Conservation (phyloP, 2,329 filamentous ascomycete species). For the Davidsoniella neocaledoniae region DNA sequence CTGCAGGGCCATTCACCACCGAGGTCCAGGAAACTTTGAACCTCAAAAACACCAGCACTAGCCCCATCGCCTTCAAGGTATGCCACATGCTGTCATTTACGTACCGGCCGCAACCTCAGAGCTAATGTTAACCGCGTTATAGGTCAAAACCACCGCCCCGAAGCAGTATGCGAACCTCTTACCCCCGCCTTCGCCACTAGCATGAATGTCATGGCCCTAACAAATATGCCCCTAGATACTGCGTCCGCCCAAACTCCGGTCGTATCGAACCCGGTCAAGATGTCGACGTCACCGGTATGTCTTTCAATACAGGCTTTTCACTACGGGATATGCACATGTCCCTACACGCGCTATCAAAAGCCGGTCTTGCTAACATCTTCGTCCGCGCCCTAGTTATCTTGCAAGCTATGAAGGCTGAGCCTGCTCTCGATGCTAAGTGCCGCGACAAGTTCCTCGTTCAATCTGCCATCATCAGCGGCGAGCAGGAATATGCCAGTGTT, state of each 20-base stretch:
- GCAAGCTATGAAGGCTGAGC: constrained; percentile 95
- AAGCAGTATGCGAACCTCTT: constrained; percentile 62
- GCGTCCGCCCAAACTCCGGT: constrained; percentile 90
- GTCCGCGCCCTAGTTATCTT: constrained; percentile 51
- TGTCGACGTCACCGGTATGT: constrained; percentile 80
- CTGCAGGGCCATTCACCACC: constrained; percentile 45
- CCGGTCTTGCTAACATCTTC: constrained; percentile 13
- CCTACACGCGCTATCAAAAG: constrained; percentile 13
- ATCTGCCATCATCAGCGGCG: constrained; percentile 65
- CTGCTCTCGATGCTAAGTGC: constrained; percentile 71
- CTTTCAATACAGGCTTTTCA: neutral
- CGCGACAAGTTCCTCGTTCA: constrained; percentile 97
- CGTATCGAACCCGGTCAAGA: constrained; percentile 79
- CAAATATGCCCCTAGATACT: constrained; percentile 50
- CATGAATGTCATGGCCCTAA: constrained; percentile 2
- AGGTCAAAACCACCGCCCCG: constrained; percentile 98
- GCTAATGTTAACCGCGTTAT: constrained; percentile 13
- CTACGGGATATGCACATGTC: neutral
- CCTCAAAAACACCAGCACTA: constrained; percentile 46
- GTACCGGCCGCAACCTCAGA: constrained; percentile 14
- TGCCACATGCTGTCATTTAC: constrained; percentile 12
- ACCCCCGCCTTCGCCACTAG: constrained; percentile 14
- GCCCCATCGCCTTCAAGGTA: constrained; percentile 56
- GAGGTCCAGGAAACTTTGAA: constrained; percentile 49
- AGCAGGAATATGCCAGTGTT: constrained; percentile 71